These are phyloP conservation scores for Trypanosomatidae sp. DNA, from an alignment of 208 protist genomes.

Conservation along the genomic window DNA sequence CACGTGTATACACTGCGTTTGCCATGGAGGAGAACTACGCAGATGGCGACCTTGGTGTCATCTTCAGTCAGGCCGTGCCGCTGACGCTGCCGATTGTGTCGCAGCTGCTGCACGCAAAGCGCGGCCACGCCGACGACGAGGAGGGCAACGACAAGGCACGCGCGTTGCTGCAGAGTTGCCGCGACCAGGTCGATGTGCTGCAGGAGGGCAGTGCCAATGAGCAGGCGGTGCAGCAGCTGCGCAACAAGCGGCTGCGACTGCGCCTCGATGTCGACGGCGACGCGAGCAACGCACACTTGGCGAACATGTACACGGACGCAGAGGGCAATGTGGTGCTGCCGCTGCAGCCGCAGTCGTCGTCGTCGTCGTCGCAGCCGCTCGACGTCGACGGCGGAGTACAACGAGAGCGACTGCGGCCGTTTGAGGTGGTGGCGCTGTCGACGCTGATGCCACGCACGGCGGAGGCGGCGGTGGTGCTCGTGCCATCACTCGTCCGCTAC, in stretches of 20 bases:
- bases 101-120: constrained; percentile 27
- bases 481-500: constrained; percentile 67
- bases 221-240: constrained; percentile 8
- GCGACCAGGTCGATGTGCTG: constrained; percentile 44
- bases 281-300: constrained; percentile 27
- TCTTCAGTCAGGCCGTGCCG: constrained; percentile 56
- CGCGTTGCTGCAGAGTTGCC: constrained; percentile 22
- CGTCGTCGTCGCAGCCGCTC: neutral
- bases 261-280: constrained; percentile 7
- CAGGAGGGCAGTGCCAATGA: constrained; percentile 40
- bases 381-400: neutral
- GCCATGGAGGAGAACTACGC: constrained; percentile 64
- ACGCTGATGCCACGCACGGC: constrained; percentile 50
- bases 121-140: constrained; percentile 7
- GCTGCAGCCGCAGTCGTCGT: too few relatives aligned
- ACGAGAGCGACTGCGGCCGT: constrained; percentile 36
- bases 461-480: constrained; percentile 49
- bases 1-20: neutral
- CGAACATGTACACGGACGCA: constrained; percentile 9
- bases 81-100: constrained; percentile 55
- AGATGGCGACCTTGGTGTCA: constrained; percentile 52
- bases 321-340: constrained; percentile 14
- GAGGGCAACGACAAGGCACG: constrained; percentile 11
- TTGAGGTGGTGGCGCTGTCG: constrained; percentile 60
- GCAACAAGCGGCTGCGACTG: constrained; percentile 18